Evolutionary conservation across 495 filamentous ascomycete species (phyloP).

Genomic region (Penicillium subrubescens): DNA sequence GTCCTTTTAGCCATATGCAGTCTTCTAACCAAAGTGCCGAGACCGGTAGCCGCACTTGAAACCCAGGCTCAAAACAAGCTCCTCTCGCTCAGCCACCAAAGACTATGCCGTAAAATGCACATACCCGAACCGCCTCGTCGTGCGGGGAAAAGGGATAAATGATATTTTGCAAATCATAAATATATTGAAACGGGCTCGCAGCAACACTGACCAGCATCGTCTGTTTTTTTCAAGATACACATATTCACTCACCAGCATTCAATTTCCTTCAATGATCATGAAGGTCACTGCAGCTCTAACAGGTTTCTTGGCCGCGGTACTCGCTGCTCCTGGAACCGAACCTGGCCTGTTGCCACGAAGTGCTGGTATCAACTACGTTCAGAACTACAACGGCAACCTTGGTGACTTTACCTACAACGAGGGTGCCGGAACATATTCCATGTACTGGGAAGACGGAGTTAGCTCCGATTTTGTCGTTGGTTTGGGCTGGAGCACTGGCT

Average conservation of each 20-base stretch:
- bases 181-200: constrained; percentile 5
- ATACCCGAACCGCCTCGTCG: constrained; percentile 8
- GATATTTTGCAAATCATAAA: constrained; percentile 10
- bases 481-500: constrained; percentile 16
- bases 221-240: constrained; percentile 9
- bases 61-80: constrained; percentile 4
- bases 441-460: constrained; percentile 19
- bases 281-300: constrained; percentile 15
- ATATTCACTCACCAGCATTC: constrained; percentile 12
- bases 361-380: constrained; percentile 14
- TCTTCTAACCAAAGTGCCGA: constrained; percentile 9
- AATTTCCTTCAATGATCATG: constrained; percentile 14
- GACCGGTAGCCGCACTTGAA: constrained; percentile 2
- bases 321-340: constrained; percentile 11
- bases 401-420: constrained; percentile 18
- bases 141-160: constrained; percentile 18
- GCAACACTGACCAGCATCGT: not conserved
- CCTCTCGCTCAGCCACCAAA: constrained; percentile 6
- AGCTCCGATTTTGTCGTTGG: constrained; percentile 19
- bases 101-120: constrained; percentile 7
- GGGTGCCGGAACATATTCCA: constrained; percentile 16
- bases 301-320: constrained; percentile 12
- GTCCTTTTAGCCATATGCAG: constrained; percentile 9
- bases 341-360: constrained; percentile 6
- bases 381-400: constrained; percentile 21